phyloP scores from a whole-genome alignment of 306 rosid species.

The Pueraria montana region DNA sequence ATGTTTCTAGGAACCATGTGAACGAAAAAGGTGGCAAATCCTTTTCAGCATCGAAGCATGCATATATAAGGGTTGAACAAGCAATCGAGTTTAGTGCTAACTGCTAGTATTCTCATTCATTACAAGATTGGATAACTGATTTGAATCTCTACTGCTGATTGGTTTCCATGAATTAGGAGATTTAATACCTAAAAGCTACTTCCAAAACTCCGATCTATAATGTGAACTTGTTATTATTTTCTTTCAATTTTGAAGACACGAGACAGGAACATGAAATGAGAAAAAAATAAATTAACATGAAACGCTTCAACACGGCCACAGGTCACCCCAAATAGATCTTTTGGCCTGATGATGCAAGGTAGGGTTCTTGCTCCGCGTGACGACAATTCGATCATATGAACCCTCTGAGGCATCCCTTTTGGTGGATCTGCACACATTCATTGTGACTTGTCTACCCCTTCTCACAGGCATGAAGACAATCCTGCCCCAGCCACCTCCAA shows the following conservation, averaged over 20 bases:
- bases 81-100: background rate
- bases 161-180: background rate
- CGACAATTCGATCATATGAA: slow-evolving; percentile 70
- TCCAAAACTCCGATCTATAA: background rate
- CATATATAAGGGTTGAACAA: too few relatives aligned
- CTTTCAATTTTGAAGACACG: background rate
- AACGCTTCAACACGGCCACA: slow-evolving; percentile 75
- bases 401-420: slow-evolving; percentile 82
- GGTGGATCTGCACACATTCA: slow-evolving; percentile 84
- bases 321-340: slow-evolving; percentile 88
- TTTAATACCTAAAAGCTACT: background rate
- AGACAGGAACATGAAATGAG: slow-evolving; percentile 13
- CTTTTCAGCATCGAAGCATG: too few relatives aligned
- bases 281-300: background rate
- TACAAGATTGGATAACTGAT: background rate
- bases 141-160: background rate
- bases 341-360: slow-evolving; percentile 80
- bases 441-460: slow-evolving; percentile 82
- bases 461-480: slow-evolving; percentile 75
- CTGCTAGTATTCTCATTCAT: background rate
- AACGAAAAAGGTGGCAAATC: too few relatives aligned
- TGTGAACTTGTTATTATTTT: background rate
- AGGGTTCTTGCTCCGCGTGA: slow-evolving; percentile 83
- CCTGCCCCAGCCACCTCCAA: slow-evolving; percentile 98
- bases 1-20: too few relatives aligned